A percentile compares a stretch with the other conserved stretches of the same genome.
phyloP scores from a whole-genome alignment of 208 protist genomes.

The Entamoeba invadens region DNA sequence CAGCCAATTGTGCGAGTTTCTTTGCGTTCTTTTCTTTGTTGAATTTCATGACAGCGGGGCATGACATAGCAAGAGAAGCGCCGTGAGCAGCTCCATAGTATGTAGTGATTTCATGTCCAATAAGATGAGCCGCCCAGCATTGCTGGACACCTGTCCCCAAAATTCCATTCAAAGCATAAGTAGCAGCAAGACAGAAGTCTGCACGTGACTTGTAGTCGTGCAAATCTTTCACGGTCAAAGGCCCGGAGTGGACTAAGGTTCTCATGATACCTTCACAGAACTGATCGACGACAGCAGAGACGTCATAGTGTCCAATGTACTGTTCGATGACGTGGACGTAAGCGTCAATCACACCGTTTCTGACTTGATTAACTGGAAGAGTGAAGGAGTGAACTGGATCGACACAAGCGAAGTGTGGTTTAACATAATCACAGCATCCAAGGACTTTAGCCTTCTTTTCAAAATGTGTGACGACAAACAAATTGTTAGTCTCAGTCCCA shows the following conservation, averaged over 20 bases:
- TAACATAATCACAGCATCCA: neutral
- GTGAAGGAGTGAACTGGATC: neutral
- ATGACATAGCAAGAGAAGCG: neutral
- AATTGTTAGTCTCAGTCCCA: slow-evolving; percentile 8
- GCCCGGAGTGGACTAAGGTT: neutral
- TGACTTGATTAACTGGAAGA: neutral
- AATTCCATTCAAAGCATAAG: neutral
- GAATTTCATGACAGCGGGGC: neutral
- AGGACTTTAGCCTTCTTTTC: neutral
- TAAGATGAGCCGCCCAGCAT: slow-evolving; percentile 5
- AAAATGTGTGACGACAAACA: slow-evolving; percentile 1
- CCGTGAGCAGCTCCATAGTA: neutral
- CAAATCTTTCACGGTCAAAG: neutral
- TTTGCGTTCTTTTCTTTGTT: neutral
- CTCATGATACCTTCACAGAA: neutral
- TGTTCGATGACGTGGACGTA: slow-evolving; percentile 7
- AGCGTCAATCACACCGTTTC: slow-evolving; percentile 15
- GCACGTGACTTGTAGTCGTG: neutral
- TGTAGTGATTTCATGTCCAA: slow-evolving; percentile 3
- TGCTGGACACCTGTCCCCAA: neutral
- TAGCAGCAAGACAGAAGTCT: slow-evolving; percentile 11
- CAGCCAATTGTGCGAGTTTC: neutral
- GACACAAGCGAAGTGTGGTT: neutral
- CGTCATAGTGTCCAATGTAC: neutral
- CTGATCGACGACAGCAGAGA: neutral